Conservation (phyloP, 768 basidiomycete genomes). For the Suillus brevipes region DNA sequence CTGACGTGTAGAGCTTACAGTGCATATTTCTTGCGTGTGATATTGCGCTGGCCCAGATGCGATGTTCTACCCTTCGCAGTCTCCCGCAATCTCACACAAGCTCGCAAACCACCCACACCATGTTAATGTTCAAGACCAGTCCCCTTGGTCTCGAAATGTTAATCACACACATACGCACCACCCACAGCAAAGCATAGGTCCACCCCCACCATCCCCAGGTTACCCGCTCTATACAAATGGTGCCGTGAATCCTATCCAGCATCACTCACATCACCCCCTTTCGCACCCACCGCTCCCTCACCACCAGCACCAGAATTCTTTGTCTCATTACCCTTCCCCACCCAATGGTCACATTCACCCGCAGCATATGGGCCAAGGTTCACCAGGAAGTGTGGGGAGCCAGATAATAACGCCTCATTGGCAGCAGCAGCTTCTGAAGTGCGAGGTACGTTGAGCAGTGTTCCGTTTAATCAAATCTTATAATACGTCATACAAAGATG, state of each 20-base stretch:
- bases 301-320: conserved; percentile 79
- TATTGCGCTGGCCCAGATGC: conserved; percentile 38
- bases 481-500: conserved; percentile 50
- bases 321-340: conserved; percentile 79
- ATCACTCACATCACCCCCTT: conserved; percentile 54
- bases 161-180: conserved; percentile 43
- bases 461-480: conserved; percentile 12
- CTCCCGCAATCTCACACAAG: conserved; percentile 78
- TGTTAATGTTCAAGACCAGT: conserved; percentile 57
- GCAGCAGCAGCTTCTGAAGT: conserved; percentile 93
- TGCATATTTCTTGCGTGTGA: conserved; percentile 5
- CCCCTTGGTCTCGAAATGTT: conserved; percentile 57
- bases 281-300: conserved; percentile 53
- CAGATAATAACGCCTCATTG: conserved; percentile 81
- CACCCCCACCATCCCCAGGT: conserved; percentile 70
- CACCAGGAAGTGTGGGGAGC: conserved; percentile 52
- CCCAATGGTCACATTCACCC: conserved; percentile 64
- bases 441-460: conserved; percentile 63
- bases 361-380: conserved; percentile 59
- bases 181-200: conserved; percentile 51
- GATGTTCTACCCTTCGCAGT: conserved; percentile 87
- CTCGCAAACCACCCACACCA: conserved; percentile 51
- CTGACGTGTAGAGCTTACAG: conserved; percentile 3
- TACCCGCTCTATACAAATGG: conserved; percentile 79
- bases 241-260: conserved; percentile 59